phyloP scores from a whole-genome alignment of 2,329 filamentous ascomycete genomes.

The Chaetomium globosum region DNA sequence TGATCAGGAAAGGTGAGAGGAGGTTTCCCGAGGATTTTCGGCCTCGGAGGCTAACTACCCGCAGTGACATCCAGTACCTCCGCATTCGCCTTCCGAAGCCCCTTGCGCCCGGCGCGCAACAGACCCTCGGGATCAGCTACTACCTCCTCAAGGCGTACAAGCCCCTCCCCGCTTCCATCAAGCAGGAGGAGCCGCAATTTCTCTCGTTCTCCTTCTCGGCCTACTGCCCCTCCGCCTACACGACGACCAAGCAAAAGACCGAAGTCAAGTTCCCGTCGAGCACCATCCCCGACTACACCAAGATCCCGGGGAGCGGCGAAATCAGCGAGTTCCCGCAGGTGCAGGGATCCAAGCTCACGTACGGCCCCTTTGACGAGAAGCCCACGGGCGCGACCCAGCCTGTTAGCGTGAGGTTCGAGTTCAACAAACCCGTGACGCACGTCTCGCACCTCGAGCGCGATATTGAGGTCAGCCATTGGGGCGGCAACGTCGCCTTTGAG shows the following conservation, averaged over 20 bases:
- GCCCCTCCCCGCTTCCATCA: constrained; percentile 78
- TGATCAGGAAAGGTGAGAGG: constrained; percentile 58
- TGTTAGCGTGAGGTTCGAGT: constrained; percentile 86
- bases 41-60: constrained; percentile 36
- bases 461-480: constrained; percentile 96
- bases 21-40: not conserved
- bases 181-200: constrained; percentile 85
- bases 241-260: constrained; percentile 91
- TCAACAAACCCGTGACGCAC: constrained; percentile 86
- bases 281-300: constrained; percentile 83
- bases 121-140: constrained; percentile 87
- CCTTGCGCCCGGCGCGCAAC: constrained; percentile 73
- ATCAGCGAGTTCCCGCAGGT: constrained; percentile 70
- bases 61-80: constrained; percentile 77
- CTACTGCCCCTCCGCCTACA: constrained; percentile 81
- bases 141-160: constrained; percentile 75
- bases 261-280: constrained; percentile 84
- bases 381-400: constrained; percentile 74
- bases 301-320: constrained; percentile 64
- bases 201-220: constrained; percentile 83
- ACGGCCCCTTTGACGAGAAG: constrained; percentile 83
- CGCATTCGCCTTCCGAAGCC: constrained; percentile 76
- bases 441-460: constrained; percentile 81
- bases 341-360: constrained; percentile 82
- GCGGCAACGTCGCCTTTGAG: constrained; percentile 92